Base-by-base conservation (phyloP, 345 rosid genomes). In the Linum trigynum region DNA sequence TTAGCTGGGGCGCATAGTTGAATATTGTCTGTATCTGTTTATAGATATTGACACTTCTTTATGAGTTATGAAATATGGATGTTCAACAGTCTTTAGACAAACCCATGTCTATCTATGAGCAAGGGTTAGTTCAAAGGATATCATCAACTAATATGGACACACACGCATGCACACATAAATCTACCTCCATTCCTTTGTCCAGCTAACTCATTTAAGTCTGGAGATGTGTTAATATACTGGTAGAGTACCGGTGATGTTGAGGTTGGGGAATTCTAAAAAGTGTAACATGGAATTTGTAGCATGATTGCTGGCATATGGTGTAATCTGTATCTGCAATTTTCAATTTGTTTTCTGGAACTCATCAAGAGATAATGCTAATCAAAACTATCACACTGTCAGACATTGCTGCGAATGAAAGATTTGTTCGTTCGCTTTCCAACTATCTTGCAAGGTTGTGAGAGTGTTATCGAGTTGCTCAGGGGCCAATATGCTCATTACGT, bases 401-500 rank as follows among this genome's bases (percentile, higher is more conserved):
- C 97, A 59, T 72, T 94, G 75, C 80, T 83, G 73, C 91, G 86
- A 65, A 94, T 94, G 97, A 94, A 79, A 79, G 86, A 75, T 63
- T 88, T 85, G 91, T 88, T 85, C 61, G 38, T 74, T 64, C 91
- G 99, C 63, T 94, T 94, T 77, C 99, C 99, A 36, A 94, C 92
- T 62, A 86, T 94, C 68, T 79, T 94, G 75, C 99, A 86, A 77
- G 92, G 89, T 39, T 88, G 84, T 68, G 99, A 90, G 86, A 80
- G 92, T 72, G 72, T 83, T 55, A 86, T 94, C 75, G 92, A 94
- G 87, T 85, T 90, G 99, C 97, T 94, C 12, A 89, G 97, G 67
- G 99, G 97, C 61, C 99, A 94, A 70, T 94, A 90, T 73, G 88
- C 96, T 63, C 99, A 94, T 77, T 84, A 90, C 71, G 92, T 90